phyloP scores from a whole-genome alignment of 2,329 filamentous ascomycete species.

The Stagonosporopsis rhizophila region DNA sequence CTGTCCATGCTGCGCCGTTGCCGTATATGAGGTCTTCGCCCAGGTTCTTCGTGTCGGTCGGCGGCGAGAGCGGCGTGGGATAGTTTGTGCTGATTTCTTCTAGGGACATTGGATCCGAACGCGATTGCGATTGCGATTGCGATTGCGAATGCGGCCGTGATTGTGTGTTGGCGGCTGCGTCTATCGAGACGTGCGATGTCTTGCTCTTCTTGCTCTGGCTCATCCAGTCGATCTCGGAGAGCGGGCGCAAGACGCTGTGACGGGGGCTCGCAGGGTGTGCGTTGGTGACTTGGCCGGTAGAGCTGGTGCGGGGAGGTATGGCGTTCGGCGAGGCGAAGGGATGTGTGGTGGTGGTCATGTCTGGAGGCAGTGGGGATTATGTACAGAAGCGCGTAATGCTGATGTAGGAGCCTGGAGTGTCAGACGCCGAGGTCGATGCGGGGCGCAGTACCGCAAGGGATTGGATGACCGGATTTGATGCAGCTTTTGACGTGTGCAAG shows the following conservation, averaged over 20 bases:
- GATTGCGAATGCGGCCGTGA: slow-evolving; percentile 4
- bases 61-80: slow-evolving; percentile 41
- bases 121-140: background rate
- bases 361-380: slow-evolving; percentile 9
- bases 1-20: slow-evolving; percentile 65
- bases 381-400: slow-evolving; percentile 13
- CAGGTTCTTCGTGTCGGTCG: slow-evolving; percentile 36
- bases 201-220: slow-evolving; percentile 50
- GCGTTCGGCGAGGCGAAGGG: slow-evolving; percentile 50
- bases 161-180: slow-evolving; percentile 11
- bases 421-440: slow-evolving; percentile 17
- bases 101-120: slow-evolving; percentile 22
- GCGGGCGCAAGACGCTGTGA: slow-evolving; percentile 44
- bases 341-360: slow-evolving; percentile 24
- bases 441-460: slow-evolving; percentile 7
- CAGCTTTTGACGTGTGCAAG: slow-evolving; percentile 18
- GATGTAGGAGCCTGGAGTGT: slow-evolving; percentile 18
- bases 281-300: slow-evolving; percentile 43
- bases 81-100: slow-evolving; percentile 32
- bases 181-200: slow-evolving; percentile 35
- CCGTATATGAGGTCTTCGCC: slow-evolving; percentile 52
- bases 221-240: slow-evolving; percentile 51
- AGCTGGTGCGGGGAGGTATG: slow-evolving; percentile 50
- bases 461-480: slow-evolving; percentile 5
- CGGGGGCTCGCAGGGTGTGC: slow-evolving; percentile 35